These are phyloP conservation scores for Nymphaea colorata DNA, from an alignment of 164 flowering plant species.

Conservation along the genomic window DNA sequence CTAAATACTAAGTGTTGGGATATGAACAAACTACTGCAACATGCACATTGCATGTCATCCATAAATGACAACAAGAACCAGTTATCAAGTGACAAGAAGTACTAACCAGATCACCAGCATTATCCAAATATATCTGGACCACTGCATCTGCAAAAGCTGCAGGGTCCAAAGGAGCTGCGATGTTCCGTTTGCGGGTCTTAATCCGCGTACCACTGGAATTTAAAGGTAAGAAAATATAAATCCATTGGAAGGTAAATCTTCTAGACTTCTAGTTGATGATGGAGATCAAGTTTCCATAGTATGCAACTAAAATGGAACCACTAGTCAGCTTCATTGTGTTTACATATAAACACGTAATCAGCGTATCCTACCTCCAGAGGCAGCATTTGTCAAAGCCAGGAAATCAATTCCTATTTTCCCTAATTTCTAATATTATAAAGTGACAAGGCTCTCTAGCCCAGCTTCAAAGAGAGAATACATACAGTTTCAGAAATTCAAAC, in stretches of 20 bases:
- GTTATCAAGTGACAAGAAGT: too few species aligned
- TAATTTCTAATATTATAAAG: too few species aligned
- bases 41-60: too few species aligned
- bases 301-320: not conserved
- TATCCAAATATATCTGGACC: conserved; percentile 99
- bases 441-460: too few species aligned
- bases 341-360: too few species aligned
- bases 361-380: too few species aligned
- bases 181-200: conserved; percentile 99
- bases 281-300: not conserved
- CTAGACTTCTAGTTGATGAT: not conserved
- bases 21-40: not conserved
- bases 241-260: not conserved
- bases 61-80: too few species aligned
- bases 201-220: conserved; percentile 96
- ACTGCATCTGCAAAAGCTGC: conserved; percentile 99
- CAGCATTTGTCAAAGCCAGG: too few species aligned
- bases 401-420: too few species aligned
- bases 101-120: conserved; percentile 98
- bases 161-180: conserved; percentile 99
- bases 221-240: conserved; percentile 1
- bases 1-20: not conserved
- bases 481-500: too few species aligned
- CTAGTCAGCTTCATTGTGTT: too few species aligned
- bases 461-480: too few species aligned